phyloP scores from a whole-genome alignment of 1,284 basidiomycete species.

The Pseudozyma hubeiensis region DNA sequence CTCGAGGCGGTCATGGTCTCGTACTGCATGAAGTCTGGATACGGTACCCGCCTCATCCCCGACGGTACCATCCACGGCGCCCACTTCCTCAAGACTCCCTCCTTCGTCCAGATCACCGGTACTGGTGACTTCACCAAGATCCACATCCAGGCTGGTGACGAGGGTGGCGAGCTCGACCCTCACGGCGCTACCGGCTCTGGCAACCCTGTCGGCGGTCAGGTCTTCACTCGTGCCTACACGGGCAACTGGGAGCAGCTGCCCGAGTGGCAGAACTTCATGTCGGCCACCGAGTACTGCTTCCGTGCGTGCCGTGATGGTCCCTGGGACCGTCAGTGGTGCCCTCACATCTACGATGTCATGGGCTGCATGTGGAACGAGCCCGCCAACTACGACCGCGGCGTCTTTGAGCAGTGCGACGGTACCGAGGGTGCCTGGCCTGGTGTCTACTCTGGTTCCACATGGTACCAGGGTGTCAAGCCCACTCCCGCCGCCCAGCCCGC shows the following conservation, averaged over 20 bases:
- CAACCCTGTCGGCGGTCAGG: conserved; percentile 60
- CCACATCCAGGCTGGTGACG: conserved; percentile 62
- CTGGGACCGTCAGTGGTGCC: conserved; percentile 60
- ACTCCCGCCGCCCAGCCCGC: conserved; percentile 50
- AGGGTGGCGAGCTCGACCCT: conserved; percentile 69
- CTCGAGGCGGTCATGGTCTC: conserved; percentile 76
- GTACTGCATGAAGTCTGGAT: conserved; percentile 75
- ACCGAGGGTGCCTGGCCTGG: conserved; percentile 60
- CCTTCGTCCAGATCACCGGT: conserved; percentile 79
- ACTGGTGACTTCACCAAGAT: conserved; percentile 69
- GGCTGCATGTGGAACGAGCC: conserved; percentile 64
- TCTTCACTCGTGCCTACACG: conserved; percentile 58
- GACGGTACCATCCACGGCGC: conserved; percentile 79
- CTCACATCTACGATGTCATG: conserved; percentile 66
- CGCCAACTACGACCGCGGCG: conserved; percentile 56
- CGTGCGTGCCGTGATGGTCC: conserved; percentile 62
- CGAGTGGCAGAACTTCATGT: conserved; percentile 67
- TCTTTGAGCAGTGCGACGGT: conserved; percentile 64
- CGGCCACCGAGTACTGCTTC: conserved; percentile 63
- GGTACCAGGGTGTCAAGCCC: conserved; percentile 58
- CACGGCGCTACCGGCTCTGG: conserved; percentile 64
- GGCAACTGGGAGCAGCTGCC: conserved; percentile 63
- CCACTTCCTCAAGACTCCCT: conserved; percentile 77
- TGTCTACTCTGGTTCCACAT: conserved; percentile 61
- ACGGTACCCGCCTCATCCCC: conserved; percentile 78